These are phyloP conservation scores for Trichoderma guizhouense DNA, from an alignment of 2,329 filamentous ascomycete species.

Conservation along the genomic window DNA sequence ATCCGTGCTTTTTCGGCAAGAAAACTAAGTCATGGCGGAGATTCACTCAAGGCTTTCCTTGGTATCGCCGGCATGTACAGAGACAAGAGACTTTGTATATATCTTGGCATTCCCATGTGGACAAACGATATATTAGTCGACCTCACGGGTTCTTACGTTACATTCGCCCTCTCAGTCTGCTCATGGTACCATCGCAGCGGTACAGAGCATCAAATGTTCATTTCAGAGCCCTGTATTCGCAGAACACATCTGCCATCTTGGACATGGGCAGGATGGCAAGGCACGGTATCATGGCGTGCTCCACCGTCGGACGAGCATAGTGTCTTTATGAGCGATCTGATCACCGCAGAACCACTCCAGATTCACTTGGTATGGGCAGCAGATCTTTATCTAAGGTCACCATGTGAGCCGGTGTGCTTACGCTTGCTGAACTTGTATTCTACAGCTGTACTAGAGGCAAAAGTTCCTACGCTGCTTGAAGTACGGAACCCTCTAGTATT, in stretches of 20 bases:
- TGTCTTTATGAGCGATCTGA: conserved; percentile 8
- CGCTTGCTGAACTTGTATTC: conserved; percentile 7
- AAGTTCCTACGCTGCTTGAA: conserved; percentile 1
- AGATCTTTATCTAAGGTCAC: background rate
- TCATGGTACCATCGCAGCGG: conserved; percentile 17
- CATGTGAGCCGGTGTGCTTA: background rate
- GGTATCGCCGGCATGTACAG: conserved; percentile 16
- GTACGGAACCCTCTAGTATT: conserved; percentile 1
- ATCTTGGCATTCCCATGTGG: conserved; percentile 17
- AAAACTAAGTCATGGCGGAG: background rate
- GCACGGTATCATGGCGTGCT: conserved; percentile 15
- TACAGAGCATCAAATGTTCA: background rate
- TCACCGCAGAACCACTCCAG: background rate
- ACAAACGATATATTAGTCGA: conserved; percentile 2
- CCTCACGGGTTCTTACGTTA: conserved; percentile 10
- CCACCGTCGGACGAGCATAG: conserved; percentile 16
- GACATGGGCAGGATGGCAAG: conserved; percentile 18
- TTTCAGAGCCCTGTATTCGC: conserved; percentile 8
- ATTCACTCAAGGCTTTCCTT: conserved; percentile 15
- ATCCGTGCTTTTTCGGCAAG: conserved; percentile 15
- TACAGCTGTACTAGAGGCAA: background rate
- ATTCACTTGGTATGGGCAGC: conserved; percentile 14
- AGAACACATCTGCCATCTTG: conserved; percentile 12
- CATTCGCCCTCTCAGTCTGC: conserved; percentile 10
- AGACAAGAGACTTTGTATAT: conserved; percentile 8